Percentiles rank a stretch among this genome's conserved stretches.
These are phyloP conservation scores for Geotrichum klebahnii DNA, from an alignment of 1,139 yeast species.

Conservation along the genomic window DNA sequence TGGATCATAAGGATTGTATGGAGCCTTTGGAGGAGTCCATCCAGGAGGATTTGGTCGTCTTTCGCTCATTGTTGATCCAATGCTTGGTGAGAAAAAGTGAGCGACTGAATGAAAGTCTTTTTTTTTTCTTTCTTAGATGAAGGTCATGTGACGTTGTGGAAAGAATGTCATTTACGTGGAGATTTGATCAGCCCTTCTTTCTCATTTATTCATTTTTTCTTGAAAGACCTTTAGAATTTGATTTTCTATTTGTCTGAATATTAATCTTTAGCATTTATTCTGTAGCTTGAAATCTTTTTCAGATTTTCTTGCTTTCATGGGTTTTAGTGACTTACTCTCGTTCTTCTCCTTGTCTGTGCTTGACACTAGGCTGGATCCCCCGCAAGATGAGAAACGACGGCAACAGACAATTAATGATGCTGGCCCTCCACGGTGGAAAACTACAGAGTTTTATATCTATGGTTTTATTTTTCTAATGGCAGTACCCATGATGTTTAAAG, in stretches of 20 bases:
- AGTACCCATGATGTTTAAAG: conserved; percentile 76
- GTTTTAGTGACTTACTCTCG: conserved; percentile 21
- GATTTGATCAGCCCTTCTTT: background rate
- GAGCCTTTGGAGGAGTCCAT: conserved; percentile 78
- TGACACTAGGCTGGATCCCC: conserved; percentile 66
- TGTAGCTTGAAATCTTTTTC: background rate
- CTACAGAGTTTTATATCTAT: conserved; percentile 70
- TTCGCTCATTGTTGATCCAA: conserved; percentile 27
- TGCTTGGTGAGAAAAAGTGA: background rate
- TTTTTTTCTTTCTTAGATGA: background rate
- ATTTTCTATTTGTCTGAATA: too few relatives aligned
- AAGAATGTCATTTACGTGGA: background rate
- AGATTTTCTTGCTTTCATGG: background rate
- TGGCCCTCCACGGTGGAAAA: conserved; percentile 62
- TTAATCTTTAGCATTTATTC: too few relatives aligned
- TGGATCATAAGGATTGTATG: conserved; percentile 82
- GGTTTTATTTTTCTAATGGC: conserved; percentile 56
- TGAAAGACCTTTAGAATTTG: background rate
- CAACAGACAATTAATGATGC: conserved; percentile 46
- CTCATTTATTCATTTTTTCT: background rate
- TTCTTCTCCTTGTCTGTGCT: conserved; percentile 67
- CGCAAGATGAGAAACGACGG: conserved; percentile 46
- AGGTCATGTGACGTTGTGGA: background rate
- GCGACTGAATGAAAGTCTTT: background rate
- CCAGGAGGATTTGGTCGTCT: conserved; percentile 78